These are phyloP conservation scores for Rostrohypoxylon terebratum DNA, from an alignment of 495 filamentous ascomycete genomes.

Conservation along the genomic window DNA sequence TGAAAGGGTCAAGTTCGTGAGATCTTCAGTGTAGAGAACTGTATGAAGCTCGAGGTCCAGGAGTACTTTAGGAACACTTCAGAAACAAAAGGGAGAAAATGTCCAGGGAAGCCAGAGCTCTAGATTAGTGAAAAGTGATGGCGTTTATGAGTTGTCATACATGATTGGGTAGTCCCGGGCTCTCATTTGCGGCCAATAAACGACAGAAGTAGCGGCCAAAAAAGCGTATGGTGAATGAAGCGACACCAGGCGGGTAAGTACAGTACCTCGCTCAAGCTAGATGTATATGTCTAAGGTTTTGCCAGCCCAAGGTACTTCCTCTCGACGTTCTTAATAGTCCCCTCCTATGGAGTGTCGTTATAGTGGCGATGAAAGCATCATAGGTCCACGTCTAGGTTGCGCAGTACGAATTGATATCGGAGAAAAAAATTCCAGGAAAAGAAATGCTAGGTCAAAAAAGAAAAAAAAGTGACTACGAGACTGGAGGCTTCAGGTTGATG, in stretches of 20 bases:
- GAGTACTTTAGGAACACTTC: constrained; percentile 30
- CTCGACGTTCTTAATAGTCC: constrained; percentile 56
- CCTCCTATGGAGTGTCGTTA: constrained; percentile 49
- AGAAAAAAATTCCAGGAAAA: constrained; percentile 46
- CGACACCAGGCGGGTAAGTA: constrained; percentile 56
- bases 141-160: constrained; percentile 51
- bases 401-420: constrained; percentile 51
- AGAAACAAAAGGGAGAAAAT: constrained; percentile 35
- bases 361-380: constrained; percentile 51
- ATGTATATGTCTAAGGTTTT: constrained; percentile 51
- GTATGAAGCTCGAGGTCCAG: constrained; percentile 21
- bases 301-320: constrained; percentile 51
- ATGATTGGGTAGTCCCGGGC: constrained; percentile 57
- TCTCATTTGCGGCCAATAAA: constrained; percentile 54
- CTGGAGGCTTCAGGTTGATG: constrained; percentile 47
- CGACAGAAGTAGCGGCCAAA: constrained; percentile 46
- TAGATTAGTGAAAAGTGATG: constrained; percentile 51
- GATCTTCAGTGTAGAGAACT: constrained; percentile 25
- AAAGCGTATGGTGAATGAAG: constrained; percentile 49
- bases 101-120: constrained; percentile 45
- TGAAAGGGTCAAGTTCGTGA: constrained; percentile 34
- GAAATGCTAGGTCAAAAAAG: constrained; percentile 43
- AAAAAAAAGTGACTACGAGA: constrained; percentile 43
- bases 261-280: constrained; percentile 55
- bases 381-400: constrained; percentile 56